Conservation (phyloP, 1,284 basidiomycete species). For the Heliocybe sulcata region DNA sequence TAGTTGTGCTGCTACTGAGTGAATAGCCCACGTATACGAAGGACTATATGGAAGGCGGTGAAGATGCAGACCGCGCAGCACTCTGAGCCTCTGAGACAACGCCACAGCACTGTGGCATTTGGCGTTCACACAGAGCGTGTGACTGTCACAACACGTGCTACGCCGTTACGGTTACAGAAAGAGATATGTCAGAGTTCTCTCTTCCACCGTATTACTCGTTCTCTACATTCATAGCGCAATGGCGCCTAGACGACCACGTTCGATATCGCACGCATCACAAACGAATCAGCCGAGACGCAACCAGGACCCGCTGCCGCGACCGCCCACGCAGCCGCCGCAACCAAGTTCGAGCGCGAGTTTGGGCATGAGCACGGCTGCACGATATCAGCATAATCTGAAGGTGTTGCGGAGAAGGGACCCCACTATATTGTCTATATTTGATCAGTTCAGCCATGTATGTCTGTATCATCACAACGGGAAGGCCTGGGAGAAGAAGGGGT, state of each 20-base stretch:
- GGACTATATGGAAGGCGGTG: too few relatives aligned
- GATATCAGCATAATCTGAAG: slow-evolving; percentile 76
- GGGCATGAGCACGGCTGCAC: slow-evolving; percentile 48
- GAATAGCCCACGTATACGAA: too few relatives aligned
- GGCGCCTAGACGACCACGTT: background rate
- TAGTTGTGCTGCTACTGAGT: too few relatives aligned
- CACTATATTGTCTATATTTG: slow-evolving; percentile 72
- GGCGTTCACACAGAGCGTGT: too few relatives aligned
- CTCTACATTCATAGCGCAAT: background rate
- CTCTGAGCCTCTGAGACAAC: too few relatives aligned
- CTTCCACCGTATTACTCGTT: too few relatives aligned
- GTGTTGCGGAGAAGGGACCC: slow-evolving; percentile 78
- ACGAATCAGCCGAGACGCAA: background rate
- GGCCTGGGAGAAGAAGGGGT: slow-evolving; percentile 80
- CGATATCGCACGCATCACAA: slow-evolving; percentile 1
- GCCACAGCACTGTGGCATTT: too few relatives aligned
- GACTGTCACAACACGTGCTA: too few relatives aligned
- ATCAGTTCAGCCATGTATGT: slow-evolving; percentile 82
- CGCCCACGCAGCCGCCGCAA: slow-evolving; percentile 6
- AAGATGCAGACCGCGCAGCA: too few relatives aligned
- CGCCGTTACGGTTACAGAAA: too few relatives aligned
- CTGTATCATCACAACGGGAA: slow-evolving; percentile 65
- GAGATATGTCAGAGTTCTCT: too few relatives aligned
- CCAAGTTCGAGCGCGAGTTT: slow-evolving; percentile 7
- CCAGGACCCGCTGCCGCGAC: background rate